Base-by-base conservation (phyloP, 768 basidiomycete genomes). In the Phanerochaete carnosa region DNA sequence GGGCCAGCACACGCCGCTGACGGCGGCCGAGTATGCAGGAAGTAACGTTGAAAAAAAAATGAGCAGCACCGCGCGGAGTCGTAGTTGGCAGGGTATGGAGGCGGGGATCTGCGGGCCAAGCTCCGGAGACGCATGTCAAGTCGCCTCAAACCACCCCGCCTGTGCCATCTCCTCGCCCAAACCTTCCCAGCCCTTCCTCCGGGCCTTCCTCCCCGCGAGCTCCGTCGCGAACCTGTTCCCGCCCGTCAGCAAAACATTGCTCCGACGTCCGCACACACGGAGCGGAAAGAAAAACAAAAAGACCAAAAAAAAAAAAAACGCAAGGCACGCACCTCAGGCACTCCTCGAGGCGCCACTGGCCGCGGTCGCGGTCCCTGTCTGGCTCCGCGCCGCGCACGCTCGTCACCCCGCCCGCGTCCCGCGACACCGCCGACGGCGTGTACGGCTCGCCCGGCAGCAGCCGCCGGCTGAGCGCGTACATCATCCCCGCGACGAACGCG, bases 171-270 rank as follows among this genome's bases (percentile, higher is more conserved):
- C 91, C 12, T 84, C 81, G 0, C 83, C 87, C 4, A 94, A 75
- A 5, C 88, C 89, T 35, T 80, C 78, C 86, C 90, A 91, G 32
- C 78, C 79, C 51, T 77, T 74, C 55, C 80, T 75, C 50, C 86
- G 77, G 9, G 86, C 88, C 70, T 89, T 91, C 33, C 92, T 79
- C 37, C 91, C 90, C 15, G 91, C 83, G 9, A 94, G 75, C 70
- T 94, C 92, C 0, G 90, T 92, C 7, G 92, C 91, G 72, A 94
- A 94, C 66, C 92, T 92, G n/a, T n/a, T n/a, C n/a, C n/a, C n/a
- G n/a, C n/a, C n/a, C n/a, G n/a, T n/a, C n/a, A n/a, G n/a, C n/a
- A n/a, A n/a, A n/a, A n/a, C n/a, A n/a, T n/a, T n/a, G 45, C 25
- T 50, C 51, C 46, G 30, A 4, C 30, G 16, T 29, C 30, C 9